phyloP scores from a whole-genome alignment of 257 asterid species.

The Ligustrum vulgare region DNA sequence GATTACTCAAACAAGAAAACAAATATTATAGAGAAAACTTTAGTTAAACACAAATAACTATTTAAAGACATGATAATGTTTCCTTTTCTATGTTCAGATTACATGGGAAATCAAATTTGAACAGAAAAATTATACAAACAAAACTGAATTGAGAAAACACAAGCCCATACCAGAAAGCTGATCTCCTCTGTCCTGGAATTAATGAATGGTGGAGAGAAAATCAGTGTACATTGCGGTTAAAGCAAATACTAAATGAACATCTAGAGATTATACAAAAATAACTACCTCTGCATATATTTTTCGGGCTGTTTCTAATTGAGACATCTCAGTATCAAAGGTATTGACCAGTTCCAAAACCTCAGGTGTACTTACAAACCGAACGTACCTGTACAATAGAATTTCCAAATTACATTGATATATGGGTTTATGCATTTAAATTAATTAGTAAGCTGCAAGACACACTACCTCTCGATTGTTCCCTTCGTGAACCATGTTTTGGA shows the following conservation, averaged over 20 bases:
- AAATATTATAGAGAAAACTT: background rate
- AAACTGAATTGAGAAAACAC: slow-evolving; percentile 2
- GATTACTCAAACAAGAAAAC: background rate
- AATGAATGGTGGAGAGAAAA: slow-evolving; percentile 20
- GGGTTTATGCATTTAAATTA: slow-evolving; percentile 1
- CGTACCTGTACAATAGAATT: slow-evolving; percentile 56
- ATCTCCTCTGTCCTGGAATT: slow-evolving; percentile 73
- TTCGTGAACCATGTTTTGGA: slow-evolving; percentile 85
- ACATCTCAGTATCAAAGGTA: slow-evolving; percentile 80
- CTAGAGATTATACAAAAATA: slow-evolving; percentile 1
- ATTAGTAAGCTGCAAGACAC: slow-evolving; percentile 18
- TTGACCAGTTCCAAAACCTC: slow-evolving; percentile 76
- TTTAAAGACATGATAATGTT: background rate
- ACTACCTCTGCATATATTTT: slow-evolving; percentile 77
- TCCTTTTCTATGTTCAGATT: slow-evolving; percentile 5
- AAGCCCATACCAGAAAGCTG: slow-evolving; percentile 53
- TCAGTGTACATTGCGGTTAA: slow-evolving; percentile 20
- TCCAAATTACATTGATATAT: background rate
- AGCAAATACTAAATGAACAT: slow-evolving; percentile 4
- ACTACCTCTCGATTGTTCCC: slow-evolving; percentile 94
- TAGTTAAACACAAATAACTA: background rate
- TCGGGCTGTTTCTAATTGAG: slow-evolving; percentile 88
- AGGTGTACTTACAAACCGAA: slow-evolving; percentile 90
- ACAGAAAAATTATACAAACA: slow-evolving; percentile 12
- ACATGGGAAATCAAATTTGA: slow-evolving; percentile 10